Conservation (phyloP, 2,329 filamentous ascomycete genomes). For the Trichophyton benhamiae region DNA sequence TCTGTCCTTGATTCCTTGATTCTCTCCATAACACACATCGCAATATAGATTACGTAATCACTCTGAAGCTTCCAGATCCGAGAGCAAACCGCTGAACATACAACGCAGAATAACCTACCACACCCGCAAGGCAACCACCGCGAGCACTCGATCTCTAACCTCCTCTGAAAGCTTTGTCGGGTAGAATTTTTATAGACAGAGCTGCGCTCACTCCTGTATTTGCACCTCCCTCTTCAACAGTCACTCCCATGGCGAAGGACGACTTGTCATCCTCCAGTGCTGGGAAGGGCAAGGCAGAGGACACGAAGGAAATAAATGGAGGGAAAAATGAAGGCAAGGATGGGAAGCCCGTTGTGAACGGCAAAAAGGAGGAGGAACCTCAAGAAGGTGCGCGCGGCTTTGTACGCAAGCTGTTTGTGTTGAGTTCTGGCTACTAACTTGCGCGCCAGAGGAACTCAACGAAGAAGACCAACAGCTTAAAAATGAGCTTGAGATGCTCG, state of each 20-base stretch:
- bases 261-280: conserved; percentile 81
- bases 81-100: not conserved
- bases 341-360: conserved; percentile 57
- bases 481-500: conserved; percentile 93
- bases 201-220: not conserved
- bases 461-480: conserved; percentile 98
- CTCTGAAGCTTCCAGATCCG: not conserved
- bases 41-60: not conserved
- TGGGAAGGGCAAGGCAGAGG: conserved; percentile 84
- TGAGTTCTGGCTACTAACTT: conserved; percentile 1
- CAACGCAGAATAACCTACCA: not conserved
- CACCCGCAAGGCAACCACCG: not conserved
- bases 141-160: not conserved
- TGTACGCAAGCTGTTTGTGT: conserved; percentile 15
- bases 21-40: too few species aligned
- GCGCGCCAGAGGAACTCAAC: conserved; percentile 65
- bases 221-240: not conserved
- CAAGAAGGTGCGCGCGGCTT: conserved; percentile 44
- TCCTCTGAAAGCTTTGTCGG: not conserved
- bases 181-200: not conserved
- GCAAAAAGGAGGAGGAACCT: conserved; percentile 63
- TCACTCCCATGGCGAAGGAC: conserved; percentile 66
- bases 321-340: conserved; percentile 48
- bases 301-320: conserved; percentile 48
- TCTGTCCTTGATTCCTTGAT: not conserved